These are phyloP conservation scores for Pseudogymnoascus sp. DNA, from an alignment of 2,329 filamentous ascomycete species.

Conservation along the genomic window DNA sequence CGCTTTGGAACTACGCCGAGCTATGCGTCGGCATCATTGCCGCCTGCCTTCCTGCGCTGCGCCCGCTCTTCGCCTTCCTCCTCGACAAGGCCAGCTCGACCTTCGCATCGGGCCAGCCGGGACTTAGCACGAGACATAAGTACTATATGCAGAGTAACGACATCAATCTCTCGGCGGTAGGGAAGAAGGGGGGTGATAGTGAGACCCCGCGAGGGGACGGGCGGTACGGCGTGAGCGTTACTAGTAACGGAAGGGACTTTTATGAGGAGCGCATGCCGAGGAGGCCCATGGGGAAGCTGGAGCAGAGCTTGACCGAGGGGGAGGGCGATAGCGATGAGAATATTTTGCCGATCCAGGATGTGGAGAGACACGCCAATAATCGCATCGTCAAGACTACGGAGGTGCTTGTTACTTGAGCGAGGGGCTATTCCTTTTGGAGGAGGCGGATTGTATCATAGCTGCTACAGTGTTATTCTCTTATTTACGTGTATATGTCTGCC, in stretches of 20 bases:
- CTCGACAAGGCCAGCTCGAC: conserved; percentile 26
- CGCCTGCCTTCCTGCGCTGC: conserved; percentile 38
- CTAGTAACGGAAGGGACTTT: conserved; percentile 15
- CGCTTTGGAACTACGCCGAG: conserved; percentile 41
- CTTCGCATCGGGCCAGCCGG: not conserved
- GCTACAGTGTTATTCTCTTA: conserved; percentile 3
- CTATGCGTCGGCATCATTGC: conserved; percentile 40
- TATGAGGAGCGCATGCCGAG: conserved; percentile 12
- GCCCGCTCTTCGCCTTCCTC: conserved; percentile 34
- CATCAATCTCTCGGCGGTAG: conserved; percentile 19
- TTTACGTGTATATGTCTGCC: not conserved
- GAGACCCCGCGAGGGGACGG: not conserved
- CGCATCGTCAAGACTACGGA: conserved; percentile 22
- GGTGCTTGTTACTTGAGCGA: conserved; percentile 17
- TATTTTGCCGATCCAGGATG: conserved; percentile 19
- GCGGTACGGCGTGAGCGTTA: conserved; percentile 20
- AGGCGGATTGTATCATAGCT: conserved; percentile 1
- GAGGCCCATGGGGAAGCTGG: conserved; percentile 18
- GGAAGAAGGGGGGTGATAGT: conserved; percentile 9
- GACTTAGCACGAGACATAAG: conserved; percentile 17
- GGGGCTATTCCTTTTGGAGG: not conserved
- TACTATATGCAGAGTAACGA: conserved; percentile 24
- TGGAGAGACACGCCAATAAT: conserved; percentile 11
- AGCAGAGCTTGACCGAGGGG: conserved; percentile 15
- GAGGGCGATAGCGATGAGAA: conserved; percentile 20